Percentiles rank a stretch among this genome's conserved stretches.
Conservation (phyloP, 306 rosid species). For the Lathyrus aphaca region DNA sequence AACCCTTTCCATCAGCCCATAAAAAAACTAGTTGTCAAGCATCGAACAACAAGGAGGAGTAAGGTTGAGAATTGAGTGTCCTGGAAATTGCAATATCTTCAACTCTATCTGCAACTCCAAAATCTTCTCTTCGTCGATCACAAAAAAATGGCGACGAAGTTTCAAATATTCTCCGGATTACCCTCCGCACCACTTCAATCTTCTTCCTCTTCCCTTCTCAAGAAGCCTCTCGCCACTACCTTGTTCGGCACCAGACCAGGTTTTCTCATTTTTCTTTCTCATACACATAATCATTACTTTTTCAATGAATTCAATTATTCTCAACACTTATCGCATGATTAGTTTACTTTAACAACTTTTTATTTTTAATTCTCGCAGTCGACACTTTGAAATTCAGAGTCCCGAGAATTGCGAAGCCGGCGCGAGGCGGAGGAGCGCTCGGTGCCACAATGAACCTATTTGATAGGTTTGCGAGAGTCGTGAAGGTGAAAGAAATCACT, state of each 20-base stretch:
- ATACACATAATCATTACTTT: too few species aligned
- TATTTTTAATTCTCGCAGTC: slow-evolving; percentile 23
- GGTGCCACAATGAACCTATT: slow-evolving; percentile 82
- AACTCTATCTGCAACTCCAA: slow-evolving; percentile 40
- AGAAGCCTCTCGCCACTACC: slow-evolving; percentile 60
- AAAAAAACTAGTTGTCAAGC: neutral
- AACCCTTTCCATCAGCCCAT: neutral
- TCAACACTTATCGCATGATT: neutral
- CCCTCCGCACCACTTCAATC: slow-evolving; percentile 52
- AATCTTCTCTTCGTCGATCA: slow-evolving; percentile 9
- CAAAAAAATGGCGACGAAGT: slow-evolving; percentile 66
- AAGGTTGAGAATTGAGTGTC: slow-evolving; percentile 32
- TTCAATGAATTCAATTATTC: neutral
- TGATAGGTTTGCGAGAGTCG: slow-evolving; percentile 85
- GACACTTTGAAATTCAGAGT: slow-evolving; percentile 49
- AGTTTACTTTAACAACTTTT: neutral
- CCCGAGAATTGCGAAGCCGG: slow-evolving; percentile 48
- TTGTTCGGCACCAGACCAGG: slow-evolving; percentile 64
- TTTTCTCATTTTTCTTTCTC: neutral
- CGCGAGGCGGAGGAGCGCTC: slow-evolving; percentile 68
- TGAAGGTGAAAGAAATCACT: slow-evolving; percentile 66
- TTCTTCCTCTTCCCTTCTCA: slow-evolving; percentile 53
- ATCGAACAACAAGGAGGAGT: slow-evolving; percentile 12
- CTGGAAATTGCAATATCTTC: slow-evolving; percentile 38
- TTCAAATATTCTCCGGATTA: slow-evolving; percentile 64